Evolutionary conservation across 1,284 basidiomycete species (phyloP), one percentile per base, ranked within the genome.

Genomic region (Trametes hirsuta): DNA sequence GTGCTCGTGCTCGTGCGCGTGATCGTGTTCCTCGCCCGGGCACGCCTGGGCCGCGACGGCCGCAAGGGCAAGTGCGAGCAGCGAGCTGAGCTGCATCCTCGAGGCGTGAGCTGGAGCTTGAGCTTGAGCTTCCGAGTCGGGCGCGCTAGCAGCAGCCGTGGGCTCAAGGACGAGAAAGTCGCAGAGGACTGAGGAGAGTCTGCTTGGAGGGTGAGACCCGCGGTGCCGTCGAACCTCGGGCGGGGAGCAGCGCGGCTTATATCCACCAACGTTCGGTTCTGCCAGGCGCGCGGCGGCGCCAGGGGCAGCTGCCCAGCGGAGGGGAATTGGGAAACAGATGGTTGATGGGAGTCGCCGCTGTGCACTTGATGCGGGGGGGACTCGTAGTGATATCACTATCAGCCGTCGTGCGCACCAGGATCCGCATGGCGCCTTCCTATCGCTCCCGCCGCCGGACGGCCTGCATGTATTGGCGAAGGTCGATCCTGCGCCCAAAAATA

Each of bases 1-100:
- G 55, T 81, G 80, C 18, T 71, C 66, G 52, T 73, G 68, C 3
- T 40, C 66, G 50, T 69, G 62, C 37, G 21, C 48, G 53, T 73
- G 56, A 22, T 67, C 65, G 56, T 69, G 67, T 35, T 73, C 69
- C 34, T 71, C 71, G 25, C 65, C 70, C 11, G 68, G 66, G 42
- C 69, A 71, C 30, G 68, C 71, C 40, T 63, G 58, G 30, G 60
- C 68, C 48, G 59, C 58, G 25, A 59, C 48, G 30, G 59, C 62
- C 22, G 64, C 66, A 30, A 59, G 59, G 12, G 63, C 58, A 25
- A 64, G 62, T 30, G 60, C 60, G 55, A 66, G 50, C 46, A 63
- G 41, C 40, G 64, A 56, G 22, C 44, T 59, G 48, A 66, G 49
- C 53, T 61, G 64, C 64, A 66, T 66, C 22, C 37, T 48, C 34